These are phyloP conservation scores for Rhizopus delemar DNA, from an alignment of 371 early-diverging fungal species.

Conservation along the genomic window DNA sequence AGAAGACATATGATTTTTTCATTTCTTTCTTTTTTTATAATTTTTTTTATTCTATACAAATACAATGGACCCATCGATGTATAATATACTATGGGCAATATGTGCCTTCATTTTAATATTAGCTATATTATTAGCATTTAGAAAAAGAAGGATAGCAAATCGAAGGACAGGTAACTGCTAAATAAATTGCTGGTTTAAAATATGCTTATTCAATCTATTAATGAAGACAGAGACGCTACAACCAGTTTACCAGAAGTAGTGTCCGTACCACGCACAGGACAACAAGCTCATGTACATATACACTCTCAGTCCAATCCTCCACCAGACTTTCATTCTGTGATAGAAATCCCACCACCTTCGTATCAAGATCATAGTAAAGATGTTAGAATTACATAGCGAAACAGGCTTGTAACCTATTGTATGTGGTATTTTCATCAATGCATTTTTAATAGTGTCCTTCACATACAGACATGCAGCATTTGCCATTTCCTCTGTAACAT, in stretches of 20 bases:
- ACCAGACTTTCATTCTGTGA: background rate
- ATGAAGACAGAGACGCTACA: background rate
- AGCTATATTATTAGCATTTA: conserved; percentile 1
- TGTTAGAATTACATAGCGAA: conserved; percentile 1
- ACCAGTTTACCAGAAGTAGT: background rate
- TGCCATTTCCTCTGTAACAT: too few relatives aligned
- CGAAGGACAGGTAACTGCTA: background rate
- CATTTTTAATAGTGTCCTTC: too few relatives aligned
- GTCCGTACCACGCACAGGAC: background rate
- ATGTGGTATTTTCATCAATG: too few relatives aligned
- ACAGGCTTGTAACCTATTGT: too few relatives aligned
- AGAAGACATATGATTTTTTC: background rate
- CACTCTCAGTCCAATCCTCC: background rate
- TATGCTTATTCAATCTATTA: background rate
- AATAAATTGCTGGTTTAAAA: background rate
- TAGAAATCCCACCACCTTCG: conserved; percentile 26
- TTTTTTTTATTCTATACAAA: background rate
- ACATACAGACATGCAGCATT: too few relatives aligned
- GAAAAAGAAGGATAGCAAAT: background rate
- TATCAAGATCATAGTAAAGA: conserved; percentile 34
- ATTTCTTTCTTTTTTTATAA: background rate
- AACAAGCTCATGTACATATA: background rate
- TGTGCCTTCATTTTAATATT: background rate
- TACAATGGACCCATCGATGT: background rate
- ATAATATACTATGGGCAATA: conserved; percentile 1